phyloP scores from a whole-genome alignment of 306 rosid genomes.

The Casuarina cunninghamiana region DNA sequence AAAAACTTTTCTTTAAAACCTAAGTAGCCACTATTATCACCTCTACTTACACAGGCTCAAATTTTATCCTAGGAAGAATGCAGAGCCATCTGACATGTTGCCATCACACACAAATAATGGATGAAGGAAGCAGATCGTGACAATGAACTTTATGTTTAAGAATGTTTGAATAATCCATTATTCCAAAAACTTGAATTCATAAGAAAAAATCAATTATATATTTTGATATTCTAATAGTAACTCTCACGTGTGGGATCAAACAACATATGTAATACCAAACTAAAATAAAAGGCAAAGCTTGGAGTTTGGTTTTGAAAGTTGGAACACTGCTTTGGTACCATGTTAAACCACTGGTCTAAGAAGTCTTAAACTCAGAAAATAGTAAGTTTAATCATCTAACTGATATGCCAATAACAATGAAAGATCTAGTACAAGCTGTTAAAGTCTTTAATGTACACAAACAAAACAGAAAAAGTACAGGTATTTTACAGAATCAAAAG shows the following conservation, averaged over 20 bases:
- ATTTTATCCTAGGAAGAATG: neutral
- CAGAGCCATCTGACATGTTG: neutral
- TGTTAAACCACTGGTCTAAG: too few relatives aligned
- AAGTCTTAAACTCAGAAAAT: neutral
- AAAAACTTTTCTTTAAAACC: neutral
- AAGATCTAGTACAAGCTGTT: constrained; percentile 17
- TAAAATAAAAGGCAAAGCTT: too few relatives aligned
- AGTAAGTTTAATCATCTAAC: too few relatives aligned
- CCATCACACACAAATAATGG: neutral
- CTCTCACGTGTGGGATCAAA: too few relatives aligned
- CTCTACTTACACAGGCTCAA: neutral
- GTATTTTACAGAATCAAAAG: constrained; percentile 10
- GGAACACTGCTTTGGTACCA: too few relatives aligned
- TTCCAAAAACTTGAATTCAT: too few relatives aligned
- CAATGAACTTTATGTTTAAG: neutral
- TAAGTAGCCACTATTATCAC: neutral
- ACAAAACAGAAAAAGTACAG: neutral
- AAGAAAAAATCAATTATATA: too few relatives aligned
- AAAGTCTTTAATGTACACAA: constrained; percentile 11
- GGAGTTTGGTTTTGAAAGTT: too few relatives aligned
- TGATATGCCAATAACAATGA: neutral
- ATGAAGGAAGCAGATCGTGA: neutral
- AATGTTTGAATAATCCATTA: too few relatives aligned
- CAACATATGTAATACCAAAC: too few relatives aligned
- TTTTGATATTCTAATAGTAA: too few relatives aligned